Evolutionary conservation across 805 yeast genomes (phyloP).

Genomic region (Brettanomyces custersianus): DNA sequence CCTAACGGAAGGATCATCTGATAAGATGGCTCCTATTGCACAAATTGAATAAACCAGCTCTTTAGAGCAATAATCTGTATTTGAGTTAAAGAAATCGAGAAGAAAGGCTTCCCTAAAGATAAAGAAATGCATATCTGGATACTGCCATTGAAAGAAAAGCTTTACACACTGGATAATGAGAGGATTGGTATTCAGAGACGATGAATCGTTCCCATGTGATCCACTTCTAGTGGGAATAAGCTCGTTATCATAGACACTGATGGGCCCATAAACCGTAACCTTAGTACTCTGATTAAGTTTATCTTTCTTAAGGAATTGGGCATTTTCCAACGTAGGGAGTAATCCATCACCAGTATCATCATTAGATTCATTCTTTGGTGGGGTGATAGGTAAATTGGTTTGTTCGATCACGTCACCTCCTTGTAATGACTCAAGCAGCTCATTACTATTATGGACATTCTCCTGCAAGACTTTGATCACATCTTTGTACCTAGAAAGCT

Average conservation of each 20-base stretch:
- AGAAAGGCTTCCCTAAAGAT: constrained; percentile 57
- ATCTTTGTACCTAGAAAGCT: too few species aligned
- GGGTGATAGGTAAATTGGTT: too few species aligned
- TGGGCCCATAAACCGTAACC: constrained; percentile 15
- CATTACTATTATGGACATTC: too few species aligned
- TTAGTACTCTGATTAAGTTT: too few species aligned
- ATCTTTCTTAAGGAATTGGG: too few species aligned
- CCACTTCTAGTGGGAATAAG: not conserved
- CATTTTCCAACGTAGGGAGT: too few species aligned
- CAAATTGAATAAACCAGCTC: constrained; percentile 47
- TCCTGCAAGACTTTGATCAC: too few species aligned
- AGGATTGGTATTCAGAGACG: constrained; percentile 25
- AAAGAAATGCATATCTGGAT: constrained; percentile 55
- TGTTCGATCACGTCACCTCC: too few species aligned
- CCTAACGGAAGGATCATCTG: constrained; percentile 34
- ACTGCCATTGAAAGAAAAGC: constrained; percentile 49
- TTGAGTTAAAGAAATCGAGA: constrained; percentile 51
- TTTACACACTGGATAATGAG: constrained; percentile 13
- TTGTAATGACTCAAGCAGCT: too few species aligned
- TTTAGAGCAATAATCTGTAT: constrained; percentile 44
- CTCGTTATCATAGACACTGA: constrained; percentile 29
- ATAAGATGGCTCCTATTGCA: constrained; percentile 48
- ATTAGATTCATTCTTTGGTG: too few species aligned
- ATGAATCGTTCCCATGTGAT: not conserved
- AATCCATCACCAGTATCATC: too few species aligned